Base-by-base conservation (phyloP, 2,329 filamentous ascomycete species). In the Colletotrichum viniferum region DNA sequence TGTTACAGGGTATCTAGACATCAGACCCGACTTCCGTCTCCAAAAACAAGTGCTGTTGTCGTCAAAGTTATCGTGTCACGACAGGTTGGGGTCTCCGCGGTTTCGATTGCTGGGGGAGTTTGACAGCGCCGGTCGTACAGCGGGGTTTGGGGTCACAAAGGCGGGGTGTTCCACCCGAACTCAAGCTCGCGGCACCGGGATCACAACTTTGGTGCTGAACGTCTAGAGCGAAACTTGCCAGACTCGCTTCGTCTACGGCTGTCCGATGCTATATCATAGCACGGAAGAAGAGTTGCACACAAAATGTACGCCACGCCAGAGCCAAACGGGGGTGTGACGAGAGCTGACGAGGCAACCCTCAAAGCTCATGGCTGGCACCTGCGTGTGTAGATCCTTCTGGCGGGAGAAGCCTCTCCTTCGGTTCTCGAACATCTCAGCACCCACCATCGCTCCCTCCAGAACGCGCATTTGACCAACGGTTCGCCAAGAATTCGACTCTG, bases 131-230 rank as follows among this genome's bases (percentile, higher is more conserved):
- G 58, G 43, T 70, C 14, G n/a, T 34, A 43, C 68, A 30, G 68
- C 72, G 62, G 72, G 72, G 68, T 71, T 56, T 26, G 18, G 61
- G 24, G 30, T 14, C 48, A 55, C 68, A 12, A 72, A 66, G 68
- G 68, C 72, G 72, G 68, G 68, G 61, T 66, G 61, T 55, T 43
- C 36, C 68, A 34, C 26, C 60, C 43, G 18, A 30, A 43, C 61
- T 34, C n/a, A 21, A 18, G 52, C 38, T 38, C 14, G 21, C 36
- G 14, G 21, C 30, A 3, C 43, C 28, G 30, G 48, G 14, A 9
- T 38, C 58, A 14, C 8, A 55, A 62, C 36, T 26, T 34, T 61
- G 5, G 24, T 21, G 21, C 21, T 21, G 16, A 24, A 21, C 43
- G 10, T 48, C 43, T 1, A 21, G 1, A 48, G 18, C 43, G 43